Evolutionary conservation across 2,329 filamentous ascomycete species (phyloP).

Genomic region (Ceratocystis ficicola): DNA sequence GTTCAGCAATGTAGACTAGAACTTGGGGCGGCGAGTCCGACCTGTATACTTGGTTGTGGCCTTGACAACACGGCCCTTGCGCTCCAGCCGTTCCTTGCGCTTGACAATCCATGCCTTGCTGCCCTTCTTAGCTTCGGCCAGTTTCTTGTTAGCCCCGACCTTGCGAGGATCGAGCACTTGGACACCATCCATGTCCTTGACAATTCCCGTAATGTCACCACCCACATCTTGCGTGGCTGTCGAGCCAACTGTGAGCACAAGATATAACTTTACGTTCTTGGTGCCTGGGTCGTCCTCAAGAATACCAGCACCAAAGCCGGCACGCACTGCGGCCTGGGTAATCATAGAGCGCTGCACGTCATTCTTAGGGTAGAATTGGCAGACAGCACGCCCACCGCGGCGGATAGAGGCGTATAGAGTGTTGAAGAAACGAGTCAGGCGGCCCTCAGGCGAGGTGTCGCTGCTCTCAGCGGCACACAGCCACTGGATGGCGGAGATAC

Average conservation of each 20-base stretch:
- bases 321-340: constrained; percentile 74
- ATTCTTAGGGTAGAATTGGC: constrained; percentile 98
- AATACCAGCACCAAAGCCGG: constrained; percentile 88
- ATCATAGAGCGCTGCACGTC: constrained; percentile 87
- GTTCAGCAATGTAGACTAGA: constrained; percentile 36
- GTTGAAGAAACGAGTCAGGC: constrained; percentile 80
- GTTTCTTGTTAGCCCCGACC: constrained; percentile 28
- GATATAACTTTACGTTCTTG: constrained; percentile 92
- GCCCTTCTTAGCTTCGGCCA: constrained; percentile 58
- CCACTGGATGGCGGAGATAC: constrained; percentile 96
- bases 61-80: constrained; percentile 91
- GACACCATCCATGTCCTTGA: constrained; percentile 78
- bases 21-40: constrained; percentile 66
- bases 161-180: constrained; percentile 62
- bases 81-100: constrained; percentile 88
- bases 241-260: constrained; percentile 80
- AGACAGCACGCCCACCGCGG: constrained; percentile 78
- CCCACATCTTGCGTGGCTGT: constrained; percentile 36
- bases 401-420: constrained; percentile 75
- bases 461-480: constrained; percentile 88
- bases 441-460: constrained; percentile 66
- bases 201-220: constrained; percentile 81
- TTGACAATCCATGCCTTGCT: constrained; percentile 72
- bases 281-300: constrained; percentile 92
- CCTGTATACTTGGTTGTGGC: constrained; percentile 86